Base-by-base conservation (phyloP, 2,329 filamentous ascomycete genomes). In the Thermoascus crustaceus region DNA sequence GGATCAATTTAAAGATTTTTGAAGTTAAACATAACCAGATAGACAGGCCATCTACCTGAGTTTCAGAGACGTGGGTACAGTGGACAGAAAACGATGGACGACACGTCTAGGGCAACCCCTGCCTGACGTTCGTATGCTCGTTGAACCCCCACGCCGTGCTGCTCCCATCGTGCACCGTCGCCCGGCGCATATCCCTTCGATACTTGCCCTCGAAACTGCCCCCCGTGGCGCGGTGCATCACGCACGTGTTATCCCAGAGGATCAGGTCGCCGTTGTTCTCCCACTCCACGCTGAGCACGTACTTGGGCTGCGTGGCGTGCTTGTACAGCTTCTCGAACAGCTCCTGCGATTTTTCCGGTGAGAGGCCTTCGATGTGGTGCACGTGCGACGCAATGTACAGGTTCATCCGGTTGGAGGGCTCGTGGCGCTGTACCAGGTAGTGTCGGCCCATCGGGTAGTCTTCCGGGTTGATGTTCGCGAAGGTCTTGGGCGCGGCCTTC, bases 181-280 rank as follows among this genome's bases (percentile, higher is more conserved):
- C 69, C 40, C 75, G 57, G 30, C 75, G 55, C 65, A 78, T 63
- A 50, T 78, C 74, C 24, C 72, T 57, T 39, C 50, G 57, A 46
- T 63, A 69, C 46, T 62, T 67, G 0, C 68, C 67, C 41, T 64
- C 63, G 40, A 71, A 75, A 0, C 50, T 49, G 0, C 73, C 73
- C 1, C 60, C 57, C 1, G 61, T 65, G 0, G 71, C 70, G 4
- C 72, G 54, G 52, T 79, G 74, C 61, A 78, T 64, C 10, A 72
- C 68, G 32, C 63, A 67, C 0, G 70, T 69, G 48, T 78, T 78
- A 45, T 79, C 75, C 75, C 75, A 78, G 11, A 74, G 61, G 10
- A 78, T 50, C 37, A 78, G 30, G 47, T 78, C 75, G 0, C 70
- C 65, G 0, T 55, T 46, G 5, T 65, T 48, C 18, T 66, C 43